Evolutionary conservation across 2,329 filamentous ascomycete species (phyloP), one percentile per base, ranked within the genome.

Genomic region (Penicillium aurantiogriseum): DNA sequence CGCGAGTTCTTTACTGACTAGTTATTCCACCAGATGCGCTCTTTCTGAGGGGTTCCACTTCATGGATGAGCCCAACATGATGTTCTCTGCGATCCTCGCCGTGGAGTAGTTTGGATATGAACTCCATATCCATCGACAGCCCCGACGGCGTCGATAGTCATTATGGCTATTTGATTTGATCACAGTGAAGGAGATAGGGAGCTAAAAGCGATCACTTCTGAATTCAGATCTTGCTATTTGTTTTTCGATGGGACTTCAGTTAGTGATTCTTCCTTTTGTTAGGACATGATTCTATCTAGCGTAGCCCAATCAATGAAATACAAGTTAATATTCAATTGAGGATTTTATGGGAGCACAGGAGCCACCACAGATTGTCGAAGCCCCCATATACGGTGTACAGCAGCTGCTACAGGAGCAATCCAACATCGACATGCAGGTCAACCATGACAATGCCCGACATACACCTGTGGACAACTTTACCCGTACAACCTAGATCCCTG

Each of bases 21-120:
- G 2, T 23, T 19, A 8, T 31, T 27, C 6, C 13, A 21, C 8
- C 8, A 56, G 53, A 23, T 56, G 53, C 31, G 39, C 53, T 38
- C 17, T 19, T 15, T 39, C 52, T 13, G 13, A 35, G 13, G 33
- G 46, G 2, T 56, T 38, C 46, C 53, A 56, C n/a, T 56, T 56
- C 15, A 27, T 56, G n/a, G 46, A 56, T 21, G 53, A 56, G 39
- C 53, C 53, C 21, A 56, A 56, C 31, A 27, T 21, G n/a, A 50
- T 50, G 47, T 44, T 56, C 46, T 29, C 39, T 27, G 23, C 19
- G 5, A 29, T 53, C 13, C 8, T 35, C n/a, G 31, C 13, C 15
- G 11, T 23, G 11, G 47, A 51, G 4, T 56, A 56, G 39, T 38
- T 21, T 21, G 11, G n/a, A 6, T 36, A 13, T 49, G 44, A 6